Evolutionary conservation across 192 early-diverging fungal species (phyloP).

Genomic region (Funneliformis geosporum): DNA sequence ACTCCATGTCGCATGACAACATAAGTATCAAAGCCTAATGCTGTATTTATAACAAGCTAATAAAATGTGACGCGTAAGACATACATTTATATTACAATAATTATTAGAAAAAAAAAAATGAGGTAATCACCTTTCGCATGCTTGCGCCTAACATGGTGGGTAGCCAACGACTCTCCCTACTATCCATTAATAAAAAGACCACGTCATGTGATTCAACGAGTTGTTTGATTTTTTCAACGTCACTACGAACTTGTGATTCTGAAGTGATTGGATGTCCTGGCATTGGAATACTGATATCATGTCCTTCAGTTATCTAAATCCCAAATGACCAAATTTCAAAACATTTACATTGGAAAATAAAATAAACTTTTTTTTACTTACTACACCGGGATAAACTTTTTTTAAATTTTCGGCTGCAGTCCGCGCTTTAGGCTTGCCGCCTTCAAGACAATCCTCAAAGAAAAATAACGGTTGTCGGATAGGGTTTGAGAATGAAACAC

Average conservation of each 20-base stretch:
- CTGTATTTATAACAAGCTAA: constrained; percentile 87
- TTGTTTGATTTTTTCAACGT: constrained; percentile 54
- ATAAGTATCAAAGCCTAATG: constrained; percentile 94
- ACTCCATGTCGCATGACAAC: constrained; percentile 96
- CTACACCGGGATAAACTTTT: constrained; percentile 79
- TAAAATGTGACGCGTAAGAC: not conserved
- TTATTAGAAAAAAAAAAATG: not conserved
- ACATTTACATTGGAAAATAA: constrained; percentile 4
- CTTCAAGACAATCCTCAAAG: constrained; percentile 87
- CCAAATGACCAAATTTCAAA: not conserved
- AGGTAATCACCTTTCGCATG: constrained; percentile 53
- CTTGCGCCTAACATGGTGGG: constrained; percentile 82
- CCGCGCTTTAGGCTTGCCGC: constrained; percentile 83
- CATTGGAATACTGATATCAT: constrained; percentile 87
- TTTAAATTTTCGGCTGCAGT: constrained; percentile 80
- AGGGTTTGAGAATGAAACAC: constrained; percentile 94
- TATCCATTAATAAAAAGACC: constrained; percentile 91
- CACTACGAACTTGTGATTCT: constrained; percentile 45
- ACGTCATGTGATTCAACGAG: constrained; percentile 81
- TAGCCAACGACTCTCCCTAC: constrained; percentile 94
- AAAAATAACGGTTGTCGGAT: constrained; percentile 91
- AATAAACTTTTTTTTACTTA: constrained; percentile 37
- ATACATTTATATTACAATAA: not conserved
- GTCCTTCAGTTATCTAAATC: constrained; percentile 64
- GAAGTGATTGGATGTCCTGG: constrained; percentile 80